phyloP scores from a whole-genome alignment of 179 eudicot genomes.

The Sideroxylon spinosum region DNA sequence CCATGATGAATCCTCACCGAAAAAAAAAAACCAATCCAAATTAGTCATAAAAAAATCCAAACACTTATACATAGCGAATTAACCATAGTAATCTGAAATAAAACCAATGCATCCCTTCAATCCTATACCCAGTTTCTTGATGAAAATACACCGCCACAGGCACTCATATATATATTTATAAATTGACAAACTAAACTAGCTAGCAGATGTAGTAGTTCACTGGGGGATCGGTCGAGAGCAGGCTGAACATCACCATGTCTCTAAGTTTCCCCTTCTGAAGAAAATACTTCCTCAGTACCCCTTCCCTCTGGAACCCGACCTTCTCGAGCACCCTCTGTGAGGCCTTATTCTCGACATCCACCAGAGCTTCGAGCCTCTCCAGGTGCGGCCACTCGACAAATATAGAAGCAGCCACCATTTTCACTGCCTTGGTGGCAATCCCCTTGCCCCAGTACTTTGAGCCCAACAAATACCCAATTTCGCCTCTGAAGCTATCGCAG shows the following conservation, averaged over 20 bases:
- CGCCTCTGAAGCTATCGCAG: conserved; percentile 25
- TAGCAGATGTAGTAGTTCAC: neutral
- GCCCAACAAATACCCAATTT: conserved; percentile 40
- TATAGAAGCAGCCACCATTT: conserved; percentile 25
- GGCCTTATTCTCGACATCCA: conserved; percentile 31
- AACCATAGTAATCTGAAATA: too few species aligned
- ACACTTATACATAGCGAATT: too few species aligned
- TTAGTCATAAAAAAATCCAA: too few species aligned
- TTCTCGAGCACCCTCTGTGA: conserved; percentile 43
- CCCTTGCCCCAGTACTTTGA: conserved; percentile 52
- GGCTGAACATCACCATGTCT: conserved; percentile 32
- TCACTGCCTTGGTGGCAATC: conserved; percentile 36
- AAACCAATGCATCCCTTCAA: too few species aligned
- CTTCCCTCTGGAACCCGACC: conserved; percentile 37
- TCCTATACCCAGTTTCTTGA: too few species aligned
- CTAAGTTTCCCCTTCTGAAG: conserved; percentile 22
- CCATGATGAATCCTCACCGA: too few species aligned
- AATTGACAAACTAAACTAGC: neutral
- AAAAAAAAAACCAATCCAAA: too few species aligned
- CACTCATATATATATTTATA: too few species aligned
- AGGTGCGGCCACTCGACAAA: conserved; percentile 36
- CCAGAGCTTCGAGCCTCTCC: conserved; percentile 40
- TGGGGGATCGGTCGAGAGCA: conserved; percentile 24
- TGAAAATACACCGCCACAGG: too few species aligned
- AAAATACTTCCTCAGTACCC: conserved; percentile 37